A percentile compares a stretch with the other conserved stretches of the same genome.
Conservation (phyloP, 352 stramenopile genomes). For the Phytophthora capsici region DNA sequence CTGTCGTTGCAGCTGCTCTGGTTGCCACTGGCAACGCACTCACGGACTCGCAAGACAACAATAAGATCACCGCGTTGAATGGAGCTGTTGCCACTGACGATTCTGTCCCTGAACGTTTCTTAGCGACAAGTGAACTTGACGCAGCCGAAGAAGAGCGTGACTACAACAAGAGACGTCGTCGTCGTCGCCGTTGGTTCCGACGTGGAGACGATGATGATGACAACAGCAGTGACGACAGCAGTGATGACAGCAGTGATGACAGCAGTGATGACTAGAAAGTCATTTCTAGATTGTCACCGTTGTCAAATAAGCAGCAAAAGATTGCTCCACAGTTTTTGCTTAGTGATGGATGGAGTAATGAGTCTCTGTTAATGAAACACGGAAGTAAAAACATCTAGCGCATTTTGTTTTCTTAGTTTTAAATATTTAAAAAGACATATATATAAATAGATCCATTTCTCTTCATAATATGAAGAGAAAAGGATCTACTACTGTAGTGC, state of each 20-base stretch:
- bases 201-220: not conserved
- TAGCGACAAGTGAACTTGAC: conserved; percentile 4
- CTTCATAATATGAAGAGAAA: too few species aligned
- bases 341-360: too few species aligned
- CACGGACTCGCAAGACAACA: not conserved
- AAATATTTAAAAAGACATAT: too few species aligned
- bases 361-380: too few species aligned
- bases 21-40: not conserved
- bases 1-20: not conserved
- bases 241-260: not conserved
- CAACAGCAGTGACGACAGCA: not conserved
- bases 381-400: too few species aligned
- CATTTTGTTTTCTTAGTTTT: too few species aligned
- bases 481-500: too few species aligned
- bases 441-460: too few species aligned
- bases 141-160: not conserved
- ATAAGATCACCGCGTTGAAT: not conserved
- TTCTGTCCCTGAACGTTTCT: not conserved
- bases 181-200: not conserved
- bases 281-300: not conserved
- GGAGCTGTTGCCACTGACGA: not conserved
- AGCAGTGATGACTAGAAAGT: not conserved
- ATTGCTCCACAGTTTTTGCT: too few species aligned
- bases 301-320: too few species aligned
- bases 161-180: not conserved